Conservation (phyloP, 257 asterid species). For the Verbena officinalis region DNA sequence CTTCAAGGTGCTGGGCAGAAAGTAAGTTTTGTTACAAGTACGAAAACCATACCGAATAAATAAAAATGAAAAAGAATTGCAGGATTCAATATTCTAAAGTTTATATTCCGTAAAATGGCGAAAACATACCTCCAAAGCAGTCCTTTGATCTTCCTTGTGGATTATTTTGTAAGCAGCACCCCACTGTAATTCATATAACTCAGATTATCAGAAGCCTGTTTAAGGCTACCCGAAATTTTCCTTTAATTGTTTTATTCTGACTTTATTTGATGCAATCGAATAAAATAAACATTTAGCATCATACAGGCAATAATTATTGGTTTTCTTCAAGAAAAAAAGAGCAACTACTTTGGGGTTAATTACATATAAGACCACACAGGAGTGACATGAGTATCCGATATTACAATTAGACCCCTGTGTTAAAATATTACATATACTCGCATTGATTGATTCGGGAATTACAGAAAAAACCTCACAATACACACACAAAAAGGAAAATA, state of each 20-base stretch:
- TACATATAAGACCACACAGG: no score
- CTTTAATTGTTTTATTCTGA: no score
- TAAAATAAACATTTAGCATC: neutral
- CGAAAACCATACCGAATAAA: neutral
- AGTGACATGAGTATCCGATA: no score
- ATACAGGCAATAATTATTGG: neutral
- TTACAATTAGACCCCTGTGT: no score
- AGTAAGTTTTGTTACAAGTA: neutral
- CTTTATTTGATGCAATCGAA: neutral
- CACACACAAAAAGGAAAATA: no score
- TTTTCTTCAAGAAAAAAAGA: no score
- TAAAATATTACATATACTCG: no score
- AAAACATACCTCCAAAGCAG: slow-evolving; percentile 69
- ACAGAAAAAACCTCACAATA: no score
- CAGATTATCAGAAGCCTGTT: no score
- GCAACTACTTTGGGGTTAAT: no score
- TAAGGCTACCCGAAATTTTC: no score
- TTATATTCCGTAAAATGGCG: neutral
- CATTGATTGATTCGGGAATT: no score
- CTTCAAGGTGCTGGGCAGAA: slow-evolving; percentile 71
- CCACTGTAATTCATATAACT: slow-evolving; percentile 52
- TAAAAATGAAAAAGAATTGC: neutral
- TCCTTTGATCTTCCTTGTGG: slow-evolving; percentile 65
- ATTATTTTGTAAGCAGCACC: slow-evolving; percentile 90
- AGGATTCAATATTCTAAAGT: neutral